A percentile compares a stretch with the other conserved stretches of the same genome.
phyloP scores from a whole-genome alignment of 495 filamentous ascomycete species.

The Coniosporium apollinis region DNA sequence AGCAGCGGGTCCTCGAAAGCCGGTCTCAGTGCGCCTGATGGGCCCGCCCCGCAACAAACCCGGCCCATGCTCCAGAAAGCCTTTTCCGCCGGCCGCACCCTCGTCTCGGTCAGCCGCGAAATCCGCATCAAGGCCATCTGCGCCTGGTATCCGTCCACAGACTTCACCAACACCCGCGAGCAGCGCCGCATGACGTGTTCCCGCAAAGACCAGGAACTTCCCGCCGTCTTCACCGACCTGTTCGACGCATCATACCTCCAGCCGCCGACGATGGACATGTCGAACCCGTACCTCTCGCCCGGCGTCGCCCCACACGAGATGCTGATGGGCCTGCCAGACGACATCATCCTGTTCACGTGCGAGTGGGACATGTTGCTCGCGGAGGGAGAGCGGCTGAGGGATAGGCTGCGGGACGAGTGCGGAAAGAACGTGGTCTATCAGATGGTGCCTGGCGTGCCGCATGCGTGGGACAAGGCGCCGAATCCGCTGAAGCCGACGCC shows the following conservation, averaged over 20 bases:
- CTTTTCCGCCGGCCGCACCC: conserved; percentile 2
- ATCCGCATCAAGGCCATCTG: conserved; percentile 39
- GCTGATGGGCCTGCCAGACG: conserved; percentile 37
- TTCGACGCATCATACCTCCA: conserved; percentile 74
- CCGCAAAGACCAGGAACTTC: conserved; percentile 55
- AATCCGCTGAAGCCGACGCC: conserved; percentile 49
- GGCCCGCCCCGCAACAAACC: not conserved
- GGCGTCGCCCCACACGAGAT: conserved; percentile 39
- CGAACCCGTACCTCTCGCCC: conserved; percentile 46
- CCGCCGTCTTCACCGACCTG: conserved; percentile 58
- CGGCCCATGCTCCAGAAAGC: conserved; percentile 7
- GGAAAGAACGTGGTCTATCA: conserved; percentile 51
- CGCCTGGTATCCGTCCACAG: conserved; percentile 71
- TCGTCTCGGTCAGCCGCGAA: conserved; percentile 4
- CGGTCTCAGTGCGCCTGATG: not conserved
- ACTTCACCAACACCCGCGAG: conserved; percentile 60
- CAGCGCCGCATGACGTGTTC: conserved; percentile 48
- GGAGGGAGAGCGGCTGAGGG: conserved; percentile 55
- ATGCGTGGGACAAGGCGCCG: conserved; percentile 80
- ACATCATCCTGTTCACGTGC: conserved; percentile 61
- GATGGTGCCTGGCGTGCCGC: conserved; percentile 54
- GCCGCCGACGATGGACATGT: conserved; percentile 32
- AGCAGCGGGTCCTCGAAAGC: not conserved
- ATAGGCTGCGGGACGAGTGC: conserved; percentile 37
- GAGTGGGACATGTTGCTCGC: conserved; percentile 83